Evolutionary conservation across 2,329 filamentous ascomycete species (phyloP), one percentile per base, ranked within the genome.

Genomic region (Calonectria ilicicola): DNA sequence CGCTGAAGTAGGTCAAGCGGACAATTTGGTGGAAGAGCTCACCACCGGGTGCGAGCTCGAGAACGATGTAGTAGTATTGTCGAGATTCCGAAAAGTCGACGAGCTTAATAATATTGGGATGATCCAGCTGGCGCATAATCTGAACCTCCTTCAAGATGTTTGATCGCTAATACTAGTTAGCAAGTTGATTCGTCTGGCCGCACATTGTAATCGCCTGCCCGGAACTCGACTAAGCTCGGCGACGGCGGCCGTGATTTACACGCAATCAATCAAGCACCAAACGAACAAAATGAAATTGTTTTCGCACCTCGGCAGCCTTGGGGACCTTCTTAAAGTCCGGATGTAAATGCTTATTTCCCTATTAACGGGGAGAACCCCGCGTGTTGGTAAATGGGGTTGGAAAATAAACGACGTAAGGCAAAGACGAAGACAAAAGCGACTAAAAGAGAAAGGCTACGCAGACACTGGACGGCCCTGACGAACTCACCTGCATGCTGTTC

Each of bases 11-110:
- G 17, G 97, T 99, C 82, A 99, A 91, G 77, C 96, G 94, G 65
- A 99, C 97, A 79, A 99, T 98, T 83, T 98, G 96, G 84, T 99
- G 97, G 88, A 99, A 99, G 14, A 99, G 88, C 86, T 99, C 97
- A 81, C 97, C 97, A 72, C 97, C 97, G 0, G 96, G 95, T 70
- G 96, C 98, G 51, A 98, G 90, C 85, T 99, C 97, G 47, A 99
- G 91, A 51, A 99, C 92, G 78, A 99, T 98, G 86, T 97, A 99
- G 85, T 98, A 98, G 83, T 98, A 98, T 83, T 98, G 95, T 71
- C 91, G 90, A 1, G 96, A 97, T 84, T 99, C 97, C 75, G 94
- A 94, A 82, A 98, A 98, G 80, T 98, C 95, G 80, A 98, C 90
- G 70, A 99, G 91, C 82, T 95, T 96, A 84, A 98, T 92, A 73